These are phyloP conservation scores for Aspergillus sp. DNA, from an alignment of 2,329 filamentous ascomycete species.

Conservation along the genomic window DNA sequence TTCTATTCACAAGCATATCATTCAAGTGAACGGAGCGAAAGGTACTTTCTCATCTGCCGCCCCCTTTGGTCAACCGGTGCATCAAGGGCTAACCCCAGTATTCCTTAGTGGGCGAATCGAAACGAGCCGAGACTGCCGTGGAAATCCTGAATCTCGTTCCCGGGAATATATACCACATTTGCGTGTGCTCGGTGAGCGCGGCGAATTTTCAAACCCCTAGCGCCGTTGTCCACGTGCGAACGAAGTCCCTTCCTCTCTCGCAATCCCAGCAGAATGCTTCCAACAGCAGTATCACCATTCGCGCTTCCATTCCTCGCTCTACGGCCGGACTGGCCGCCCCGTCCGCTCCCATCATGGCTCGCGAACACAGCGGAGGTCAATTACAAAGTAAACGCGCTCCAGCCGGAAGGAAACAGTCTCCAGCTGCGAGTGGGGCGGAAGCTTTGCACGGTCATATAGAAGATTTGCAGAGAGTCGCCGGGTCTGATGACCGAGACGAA, in stretches of 20 bases:
- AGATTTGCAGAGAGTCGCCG: conserved; percentile 33
- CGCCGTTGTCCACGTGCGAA: conserved; percentile 77
- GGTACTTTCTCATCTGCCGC: conserved; percentile 49
- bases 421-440: conserved; percentile 55
- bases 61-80: not conserved
- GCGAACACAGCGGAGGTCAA: conserved; percentile 62
- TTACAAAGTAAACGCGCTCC: conserved; percentile 61
- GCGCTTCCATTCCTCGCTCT: conserved; percentile 53
- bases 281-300: conserved; percentile 43
- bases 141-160: conserved; percentile 85
- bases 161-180: conserved; percentile 86
- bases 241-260: conserved; percentile 52
- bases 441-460: conserved; percentile 39
- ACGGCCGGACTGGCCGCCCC: conserved; percentile 58
- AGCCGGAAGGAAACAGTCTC: conserved; percentile 72
- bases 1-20: conserved; percentile 79
- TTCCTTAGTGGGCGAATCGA: conserved; percentile 74
- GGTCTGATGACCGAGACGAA: conserved; percentile 57
- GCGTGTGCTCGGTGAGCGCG: conserved; percentile 84
- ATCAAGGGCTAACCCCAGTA: not conserved
- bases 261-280: conserved; percentile 34
- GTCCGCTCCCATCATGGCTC: conserved; percentile 57
- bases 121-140: conserved; percentile 78
- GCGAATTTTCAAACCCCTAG: conserved; percentile 93
- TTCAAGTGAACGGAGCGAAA: conserved; percentile 90